Percentiles rank a stretch among this genome's conserved stretches.
phyloP scores from a whole-genome alignment of 1,284 basidiomycete genomes.

The Ustilago cynodontis region DNA sequence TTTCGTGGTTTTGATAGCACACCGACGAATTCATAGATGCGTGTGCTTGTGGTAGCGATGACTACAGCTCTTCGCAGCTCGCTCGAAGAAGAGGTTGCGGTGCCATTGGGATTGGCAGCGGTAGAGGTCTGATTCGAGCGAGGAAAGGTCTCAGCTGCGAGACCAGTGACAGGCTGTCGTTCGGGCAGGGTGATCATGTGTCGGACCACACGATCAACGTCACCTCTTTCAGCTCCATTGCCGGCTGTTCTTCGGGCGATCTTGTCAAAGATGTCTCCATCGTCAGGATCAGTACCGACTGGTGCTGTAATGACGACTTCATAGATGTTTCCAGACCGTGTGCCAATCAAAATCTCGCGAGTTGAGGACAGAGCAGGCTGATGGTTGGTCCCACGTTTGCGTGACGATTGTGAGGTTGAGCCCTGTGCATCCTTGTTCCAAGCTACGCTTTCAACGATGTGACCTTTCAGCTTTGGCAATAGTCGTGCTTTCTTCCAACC shows the following conservation, averaged over 20 bases:
- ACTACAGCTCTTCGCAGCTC: slow-evolving; percentile 71
- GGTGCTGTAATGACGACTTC: slow-evolving; percentile 78
- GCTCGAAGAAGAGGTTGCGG: slow-evolving; percentile 8
- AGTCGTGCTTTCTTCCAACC: slow-evolving; percentile 61
- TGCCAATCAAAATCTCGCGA: slow-evolving; percentile 88
- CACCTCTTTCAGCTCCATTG: slow-evolving; percentile 41
- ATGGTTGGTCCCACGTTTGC: slow-evolving; percentile 14
- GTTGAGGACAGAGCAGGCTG: slow-evolving; percentile 71
- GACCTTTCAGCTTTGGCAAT: slow-evolving; percentile 79
- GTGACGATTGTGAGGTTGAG: neutral
- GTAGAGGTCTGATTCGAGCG: slow-evolving; percentile 9
- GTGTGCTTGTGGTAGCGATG: slow-evolving; percentile 85
- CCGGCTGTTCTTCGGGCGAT: slow-evolving; percentile 63
- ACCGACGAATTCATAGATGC: slow-evolving; percentile 92
- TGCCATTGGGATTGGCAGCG: too few relatives aligned
- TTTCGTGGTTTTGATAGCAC: slow-evolving; percentile 72
- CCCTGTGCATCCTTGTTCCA: slow-evolving; percentile 76
- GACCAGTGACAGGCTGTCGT: slow-evolving; percentile 62
- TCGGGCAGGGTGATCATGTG: slow-evolving; percentile 61
- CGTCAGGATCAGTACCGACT: slow-evolving; percentile 71
- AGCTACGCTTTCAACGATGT: slow-evolving; percentile 86
- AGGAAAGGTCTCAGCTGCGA: slow-evolving; percentile 49
- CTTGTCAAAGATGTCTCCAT: slow-evolving; percentile 67
- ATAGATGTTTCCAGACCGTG: slow-evolving; percentile 69
- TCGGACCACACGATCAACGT: slow-evolving; percentile 57